Evolutionary conservation across 2,329 filamentous ascomycete species (phyloP).

Genomic region (Neocatenulostroma microsporum): DNA sequence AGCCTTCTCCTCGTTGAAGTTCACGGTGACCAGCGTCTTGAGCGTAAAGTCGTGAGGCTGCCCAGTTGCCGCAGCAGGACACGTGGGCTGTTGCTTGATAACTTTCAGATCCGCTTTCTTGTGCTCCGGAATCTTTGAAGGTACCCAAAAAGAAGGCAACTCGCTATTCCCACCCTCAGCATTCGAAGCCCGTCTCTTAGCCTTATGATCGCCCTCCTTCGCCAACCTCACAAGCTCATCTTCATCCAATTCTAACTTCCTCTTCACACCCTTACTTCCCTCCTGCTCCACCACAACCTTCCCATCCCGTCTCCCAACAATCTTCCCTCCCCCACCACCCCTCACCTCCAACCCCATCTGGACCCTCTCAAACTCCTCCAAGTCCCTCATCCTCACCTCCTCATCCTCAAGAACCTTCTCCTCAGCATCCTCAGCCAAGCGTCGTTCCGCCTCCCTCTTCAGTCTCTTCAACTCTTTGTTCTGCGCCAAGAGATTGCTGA

Average conservation of each 20-base stretch:
- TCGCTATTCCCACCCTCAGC: slow-evolving; percentile 57
- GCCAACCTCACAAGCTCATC: slow-evolving; percentile 66
- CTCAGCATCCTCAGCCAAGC: slow-evolving; percentile 56
- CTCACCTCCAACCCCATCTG: slow-evolving; percentile 55
- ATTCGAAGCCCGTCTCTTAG: slow-evolving; percentile 56
- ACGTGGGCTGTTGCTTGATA: slow-evolving; percentile 49
- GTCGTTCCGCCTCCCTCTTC: slow-evolving; percentile 55
- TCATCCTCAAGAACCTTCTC: slow-evolving; percentile 54
- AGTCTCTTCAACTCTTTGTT: slow-evolving; percentile 82
- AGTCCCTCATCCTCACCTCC: slow-evolving; percentile 61
- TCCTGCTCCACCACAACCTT: slow-evolving; percentile 24
- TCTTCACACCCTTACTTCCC: slow-evolving; percentile 51
- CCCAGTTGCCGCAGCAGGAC: slow-evolving; percentile 48
- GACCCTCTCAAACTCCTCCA: slow-evolving; percentile 75
- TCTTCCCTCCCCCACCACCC: slow-evolving; percentile 39
- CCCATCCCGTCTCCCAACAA: slow-evolving; percentile 35
- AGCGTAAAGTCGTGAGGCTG: slow-evolving; percentile 67
- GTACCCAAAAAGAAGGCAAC: slow-evolving; percentile 92
- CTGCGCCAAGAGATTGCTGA: slow-evolving; percentile 84
- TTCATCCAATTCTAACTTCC: slow-evolving; percentile 74
- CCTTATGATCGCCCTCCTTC: slow-evolving; percentile 59
- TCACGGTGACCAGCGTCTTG: slow-evolving; percentile 65
- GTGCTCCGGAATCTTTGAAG: slow-evolving; percentile 64
- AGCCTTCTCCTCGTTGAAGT: slow-evolving; percentile 65
- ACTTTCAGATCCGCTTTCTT: slow-evolving; percentile 39